Base-by-base conservation (phyloP, 192 early-diverging fungal species). In the Gamsiella multidivaricata region DNA sequence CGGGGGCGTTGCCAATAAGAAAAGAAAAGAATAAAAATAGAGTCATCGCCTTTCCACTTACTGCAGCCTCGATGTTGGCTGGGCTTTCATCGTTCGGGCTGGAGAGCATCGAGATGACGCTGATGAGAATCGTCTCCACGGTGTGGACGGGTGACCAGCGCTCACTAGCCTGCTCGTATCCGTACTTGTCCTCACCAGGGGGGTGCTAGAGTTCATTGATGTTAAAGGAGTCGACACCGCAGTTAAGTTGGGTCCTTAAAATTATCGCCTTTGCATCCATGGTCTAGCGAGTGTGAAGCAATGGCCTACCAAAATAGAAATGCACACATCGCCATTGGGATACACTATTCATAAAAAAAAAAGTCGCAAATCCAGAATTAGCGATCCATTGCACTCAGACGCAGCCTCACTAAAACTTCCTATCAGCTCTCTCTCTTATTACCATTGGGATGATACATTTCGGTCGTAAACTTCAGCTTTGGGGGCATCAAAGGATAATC, bases 51-150 rank as follows among this genome's bases (percentile, higher is more conserved):
- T 10, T n/a, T 58, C 53, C 23, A 82, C 88, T 81, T 85, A 94
- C 90, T 26, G 95, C 96, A 2, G 97, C 95, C 59, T 98, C 94
- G 18, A 96, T 81, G 56, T 99, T 98, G 20, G 97, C 96, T 4
- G 97, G 96, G 15, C 92, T 94, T 62, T 99, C 94, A 75, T 94
- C 93, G 81, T 99, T 99, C n/a, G 97, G 97, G 46, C 85, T 86
- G 36, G 88, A 91, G 15, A 99, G 87, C 95, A 99, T 96, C 25
- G 91, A 90, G 34, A 97, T 92, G 18, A 99, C 95, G 54, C 90
- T 92, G 20, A 98, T 55, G 33, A 98, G 80, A 53, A 99, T 96
- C 14, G 94, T 92, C 80, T 97, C 95, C 17, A 97, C 95, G 0
- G 94, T 95, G 86, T 97, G 96, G 22, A 96, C 91, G 6, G 97